phyloP scores from a whole-genome alignment of 345 rosid genomes.

The Psidium friedrichsthalianum region DNA sequence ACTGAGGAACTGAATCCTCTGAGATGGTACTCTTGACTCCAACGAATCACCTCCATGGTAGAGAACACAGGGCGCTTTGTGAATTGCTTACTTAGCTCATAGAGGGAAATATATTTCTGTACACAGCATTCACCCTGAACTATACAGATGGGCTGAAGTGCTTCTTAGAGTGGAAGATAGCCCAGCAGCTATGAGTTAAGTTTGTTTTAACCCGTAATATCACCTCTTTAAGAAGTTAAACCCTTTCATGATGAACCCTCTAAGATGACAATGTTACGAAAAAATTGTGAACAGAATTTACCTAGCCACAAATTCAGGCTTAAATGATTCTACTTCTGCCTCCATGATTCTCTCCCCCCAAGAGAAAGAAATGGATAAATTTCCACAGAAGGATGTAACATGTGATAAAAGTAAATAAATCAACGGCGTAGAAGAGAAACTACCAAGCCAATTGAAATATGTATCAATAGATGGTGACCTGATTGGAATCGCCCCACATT shows the following conservation, averaged over 20 bases:
- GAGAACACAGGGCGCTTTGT: not conserved
- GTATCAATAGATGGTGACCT: not conserved
- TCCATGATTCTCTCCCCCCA: not conserved
- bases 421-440: not conserved
- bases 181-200: not conserved
- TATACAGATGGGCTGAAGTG: not conserved
- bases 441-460: not conserved
- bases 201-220: not conserved
- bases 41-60: not conserved
- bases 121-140: not conserved
- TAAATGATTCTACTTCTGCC: not conserved
- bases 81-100: not conserved
- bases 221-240: not conserved
- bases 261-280: not conserved
- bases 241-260: not conserved
- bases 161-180: not conserved
- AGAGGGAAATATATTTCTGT: not conserved
- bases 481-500: not conserved
- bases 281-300: not conserved
- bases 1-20: not conserved
- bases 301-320: not conserved
- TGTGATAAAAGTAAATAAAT: not conserved
- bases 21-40: not conserved
- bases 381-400: not conserved
- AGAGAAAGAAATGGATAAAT: not conserved